Evolutionary conservation across 257 asterid genomes (phyloP).

Genomic region (Fraxinus pennsylvanica): DNA sequence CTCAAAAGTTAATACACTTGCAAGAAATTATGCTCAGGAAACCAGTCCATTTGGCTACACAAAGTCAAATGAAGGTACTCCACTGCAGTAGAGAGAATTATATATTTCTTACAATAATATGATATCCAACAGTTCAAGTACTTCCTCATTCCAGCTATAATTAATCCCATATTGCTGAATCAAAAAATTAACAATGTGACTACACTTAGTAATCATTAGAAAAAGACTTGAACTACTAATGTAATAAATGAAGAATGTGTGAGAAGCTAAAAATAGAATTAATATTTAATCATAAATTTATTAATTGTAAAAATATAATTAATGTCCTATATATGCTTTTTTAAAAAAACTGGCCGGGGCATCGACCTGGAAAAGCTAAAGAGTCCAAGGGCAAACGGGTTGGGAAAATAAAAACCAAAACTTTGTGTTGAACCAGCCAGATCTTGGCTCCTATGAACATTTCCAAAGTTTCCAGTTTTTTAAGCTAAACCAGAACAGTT

Average conservation of each 20-base stretch:
- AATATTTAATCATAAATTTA: neutral
- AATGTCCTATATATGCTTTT: neutral
- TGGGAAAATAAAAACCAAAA: neutral
- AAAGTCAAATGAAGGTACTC: neutral
- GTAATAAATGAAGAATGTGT: neutral
- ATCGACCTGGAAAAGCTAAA: neutral
- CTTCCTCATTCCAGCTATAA: neutral
- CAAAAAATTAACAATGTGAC: neutral
- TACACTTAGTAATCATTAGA: neutral
- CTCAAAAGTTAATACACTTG: neutral
- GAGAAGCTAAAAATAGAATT: neutral
- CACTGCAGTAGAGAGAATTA: neutral
- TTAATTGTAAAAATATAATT: neutral
- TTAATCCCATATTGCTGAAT: neutral
- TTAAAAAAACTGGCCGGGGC: neutral
- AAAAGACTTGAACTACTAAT: neutral
- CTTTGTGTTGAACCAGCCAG: neutral
- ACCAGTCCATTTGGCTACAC: neutral
- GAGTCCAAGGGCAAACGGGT: neutral
- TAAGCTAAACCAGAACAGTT: neutral
- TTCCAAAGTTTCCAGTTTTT: neutral
- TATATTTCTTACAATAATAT: neutral
- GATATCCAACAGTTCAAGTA: neutral
- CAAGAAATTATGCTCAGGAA: neutral
- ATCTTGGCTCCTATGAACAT: neutral